Evolutionary conservation across 116 monocot species (phyloP), one percentile per base, ranked within the genome.

Genomic region (Iris pallida): DNA sequence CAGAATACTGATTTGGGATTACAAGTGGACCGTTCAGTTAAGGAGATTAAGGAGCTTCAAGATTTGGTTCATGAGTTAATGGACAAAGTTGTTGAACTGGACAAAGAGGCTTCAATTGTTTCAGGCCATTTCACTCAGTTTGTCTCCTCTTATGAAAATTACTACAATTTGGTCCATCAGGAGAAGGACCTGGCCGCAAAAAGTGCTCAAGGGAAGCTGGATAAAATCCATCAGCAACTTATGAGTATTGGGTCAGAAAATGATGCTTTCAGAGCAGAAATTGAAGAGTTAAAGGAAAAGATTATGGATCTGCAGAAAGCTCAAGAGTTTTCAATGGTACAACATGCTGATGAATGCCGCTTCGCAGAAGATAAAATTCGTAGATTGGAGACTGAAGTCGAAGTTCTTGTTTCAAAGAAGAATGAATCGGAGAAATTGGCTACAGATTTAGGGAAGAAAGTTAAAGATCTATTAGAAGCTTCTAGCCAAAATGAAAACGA

Each of bases 311-410:
- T 88, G 66, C 85, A 90, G 76, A 98, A 83, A 79, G 75, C 75
- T 44, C 88, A 90, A 67, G 90, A 98, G 71, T 83, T 86, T 79
- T 67, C 75, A 64, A 88, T 98, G 88, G 93, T 93, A 18, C 90
- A 98, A 68, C 87, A 92, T 87, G 98, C 82, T 55, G 90, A 98
- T 52, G 98, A 98, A 71, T 92, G 90, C 51, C 92, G 74, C 61
- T 71, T 98, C 66, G 72, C 75, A 60, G 98, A 98, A 88, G 90
- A 90, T 57, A 93, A 84, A 69, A 62, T 81, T 67, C 75, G 80
- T 16, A 75, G 44, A 62, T 64, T 92, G 64, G 83, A 87, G 68
- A 73, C 78, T 76, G 83, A 92, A 75, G 69, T 57, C 45, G 83
- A 78, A 56, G 57, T 13, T 66, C 65, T 82, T 80, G 59, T 81